Evolutionary conservation across 805 yeast genomes (phyloP), one percentile per base, ranked within the genome.

Genomic region (Yarrowia divulgata): DNA sequence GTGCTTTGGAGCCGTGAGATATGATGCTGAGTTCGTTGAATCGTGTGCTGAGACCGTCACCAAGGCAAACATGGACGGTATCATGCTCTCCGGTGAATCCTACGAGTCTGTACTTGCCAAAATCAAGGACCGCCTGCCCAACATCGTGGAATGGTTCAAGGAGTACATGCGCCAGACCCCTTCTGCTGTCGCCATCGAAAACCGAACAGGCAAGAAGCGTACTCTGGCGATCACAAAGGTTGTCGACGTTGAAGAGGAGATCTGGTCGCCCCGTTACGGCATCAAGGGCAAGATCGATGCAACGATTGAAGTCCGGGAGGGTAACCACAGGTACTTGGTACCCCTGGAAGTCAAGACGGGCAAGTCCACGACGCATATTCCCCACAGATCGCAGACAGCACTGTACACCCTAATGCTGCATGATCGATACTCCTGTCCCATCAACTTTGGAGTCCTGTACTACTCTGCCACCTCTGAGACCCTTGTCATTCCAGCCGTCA

Each of bases 281-380:
- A 78, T 95, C 9, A 86, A 91, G 73, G 99, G 99, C 0, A 86
- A 89, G 73, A 87, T 93, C 18, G 99, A 95, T 79, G 97, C 89
- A 2, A 92, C 97, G 0, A 83, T 92, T 1, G 90, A 89, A 72
- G 89, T 90, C 0, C 69, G 71, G 34, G 74, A 76, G 1, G 84
- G 85, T n/a, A 85, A 81, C 42, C 29, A 60, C 43, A 14, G 23
- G 8, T 82, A 75, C 68, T 83, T 92, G 13, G 84, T 87, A 0
- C 98, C 98, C 0, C 81, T 95, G 79, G 99, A 95, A 76, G 87
- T 95, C 70, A 95, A 95, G 76, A 92, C 98, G 0, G 97, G 98
- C 0, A 82, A 81, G 67, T 58, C 63, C 16, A 78, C 82, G 40
- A 86, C 85, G 58, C 82, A 87, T 46, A 77, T 89, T 6, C 78